Evolutionary conservation across 106 monocot species (phyloP).

Genomic region (Allium sativum): DNA sequence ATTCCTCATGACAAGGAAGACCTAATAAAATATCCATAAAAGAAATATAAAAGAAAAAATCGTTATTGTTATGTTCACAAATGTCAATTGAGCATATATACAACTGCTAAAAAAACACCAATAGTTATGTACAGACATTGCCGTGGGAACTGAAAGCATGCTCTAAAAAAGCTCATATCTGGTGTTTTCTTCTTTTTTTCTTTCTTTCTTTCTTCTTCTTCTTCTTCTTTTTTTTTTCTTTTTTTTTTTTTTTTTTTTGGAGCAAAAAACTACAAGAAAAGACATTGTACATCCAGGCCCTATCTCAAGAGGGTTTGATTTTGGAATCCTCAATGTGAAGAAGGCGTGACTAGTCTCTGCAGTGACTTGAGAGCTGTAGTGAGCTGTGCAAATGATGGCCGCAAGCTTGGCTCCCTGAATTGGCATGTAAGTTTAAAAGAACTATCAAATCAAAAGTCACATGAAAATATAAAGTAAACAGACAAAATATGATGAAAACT

Average conservation of each 20-base stretch:
- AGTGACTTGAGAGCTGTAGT: conserved; percentile 54
- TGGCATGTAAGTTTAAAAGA: too few species aligned
- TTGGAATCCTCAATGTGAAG: conserved; percentile 33
- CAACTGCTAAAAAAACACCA: too few species aligned
- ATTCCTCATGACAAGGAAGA: too few species aligned
- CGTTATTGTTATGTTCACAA: too few species aligned
- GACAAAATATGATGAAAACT: too few species aligned
- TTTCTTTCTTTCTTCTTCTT: background rate
- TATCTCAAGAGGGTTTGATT: conserved; percentile 39
- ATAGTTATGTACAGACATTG: conserved; percentile 6
- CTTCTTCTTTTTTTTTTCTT: background rate
- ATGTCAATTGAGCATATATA: too few species aligned
- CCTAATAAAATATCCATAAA: too few species aligned
- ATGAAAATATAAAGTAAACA: too few species aligned
- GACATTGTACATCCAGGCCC: too few species aligned
- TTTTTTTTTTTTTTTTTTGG: background rate
- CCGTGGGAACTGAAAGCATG: too few species aligned
- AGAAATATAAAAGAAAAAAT: too few species aligned
- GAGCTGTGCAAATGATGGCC: conserved; percentile 84
- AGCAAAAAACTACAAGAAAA: background rate
- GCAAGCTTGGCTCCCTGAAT: conserved; percentile 76
- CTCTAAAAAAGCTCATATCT: background rate
- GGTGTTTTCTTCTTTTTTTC: background rate
- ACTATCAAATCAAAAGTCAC: too few species aligned
- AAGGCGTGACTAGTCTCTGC: conserved; percentile 58